Evolutionary conservation across 1,139 yeast genomes (phyloP).

Genomic region (Scheffersomyces quercinus): DNA sequence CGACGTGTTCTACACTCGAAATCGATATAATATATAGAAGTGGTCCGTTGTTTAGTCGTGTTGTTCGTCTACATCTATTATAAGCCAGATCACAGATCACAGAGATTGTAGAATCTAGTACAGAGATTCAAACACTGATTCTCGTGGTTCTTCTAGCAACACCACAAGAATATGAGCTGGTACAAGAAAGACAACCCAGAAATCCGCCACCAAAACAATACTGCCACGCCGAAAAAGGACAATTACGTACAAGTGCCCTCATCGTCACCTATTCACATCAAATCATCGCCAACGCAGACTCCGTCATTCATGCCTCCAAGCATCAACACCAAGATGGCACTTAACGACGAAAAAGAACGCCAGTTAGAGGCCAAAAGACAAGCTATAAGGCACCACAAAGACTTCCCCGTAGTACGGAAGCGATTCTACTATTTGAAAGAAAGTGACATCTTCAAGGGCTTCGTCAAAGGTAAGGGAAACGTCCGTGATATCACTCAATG

Average conservation of each 20-base stretch:
- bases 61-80: too few species aligned
- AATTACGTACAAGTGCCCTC: constrained; percentile 17
- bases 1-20: too few species aligned
- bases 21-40: too few species aligned
- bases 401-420: constrained; percentile 50
- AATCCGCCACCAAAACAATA: constrained; percentile 3
- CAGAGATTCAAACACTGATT: too few species aligned
- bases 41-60: too few species aligned
- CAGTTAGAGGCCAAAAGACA: constrained; percentile 39
- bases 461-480: constrained; percentile 59
- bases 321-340: constrained; percentile 2
- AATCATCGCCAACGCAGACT: constrained; percentile 12
- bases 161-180: constrained; percentile 29
- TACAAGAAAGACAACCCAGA: constrained; percentile 24
- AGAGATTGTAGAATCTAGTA: too few species aligned
- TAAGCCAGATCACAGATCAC: too few species aligned
- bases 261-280: constrained; percentile 15
- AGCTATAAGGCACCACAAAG: constrained; percentile 42
- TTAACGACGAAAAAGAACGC: constrained; percentile 26
- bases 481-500: constrained; percentile 55
- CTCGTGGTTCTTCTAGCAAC: too few species aligned
- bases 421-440: constrained; percentile 48
- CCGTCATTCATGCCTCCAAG: constrained; percentile 5
- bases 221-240: constrained; percentile 5
- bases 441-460: constrained; percentile 59